A percentile compares a stretch with the other conserved stretches of the same genome.
These are phyloP conservation scores for Saccharomycodes ludwigii DNA, from an alignment of 805 yeast species.

Conservation along the genomic window DNA sequence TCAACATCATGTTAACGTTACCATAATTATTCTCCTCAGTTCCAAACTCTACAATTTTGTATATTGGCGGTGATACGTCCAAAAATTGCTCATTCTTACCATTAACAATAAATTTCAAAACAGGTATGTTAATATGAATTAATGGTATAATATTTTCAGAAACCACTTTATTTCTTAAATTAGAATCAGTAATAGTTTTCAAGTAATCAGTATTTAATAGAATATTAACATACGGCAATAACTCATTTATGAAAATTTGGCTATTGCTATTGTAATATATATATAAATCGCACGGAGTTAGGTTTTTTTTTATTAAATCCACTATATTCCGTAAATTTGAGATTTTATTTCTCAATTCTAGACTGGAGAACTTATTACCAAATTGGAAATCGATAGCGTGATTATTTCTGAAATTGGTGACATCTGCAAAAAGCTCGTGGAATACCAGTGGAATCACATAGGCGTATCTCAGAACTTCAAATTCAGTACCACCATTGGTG, in stretches of 20 bases:
- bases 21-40: too few relatives aligned
- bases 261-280: conserved; percentile 6
- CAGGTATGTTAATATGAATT: too few relatives aligned
- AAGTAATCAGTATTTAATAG: conserved; percentile 12
- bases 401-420: conserved; percentile 22
- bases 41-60: too few relatives aligned
- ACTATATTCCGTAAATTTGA: too few relatives aligned
- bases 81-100: too few relatives aligned
- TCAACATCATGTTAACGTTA: too few relatives aligned
- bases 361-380: conserved; percentile 3
- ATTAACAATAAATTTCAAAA: too few relatives aligned
- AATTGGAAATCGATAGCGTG: conserved; percentile 1
- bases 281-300: conserved; percentile 7
- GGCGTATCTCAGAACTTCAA: conserved; percentile 40
- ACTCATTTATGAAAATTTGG: conserved; percentile 17
- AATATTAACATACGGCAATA: conserved; percentile 25
- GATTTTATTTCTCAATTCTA: too few relatives aligned
- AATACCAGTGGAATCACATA: conserved; percentile 48
- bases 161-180: conserved; percentile 3
- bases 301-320: conserved; percentile 9
- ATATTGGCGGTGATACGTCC: too few relatives aligned
- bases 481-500: conserved; percentile 26
- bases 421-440: conserved; percentile 53
- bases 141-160: background rate
- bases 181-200: conserved; percentile 1